Conservation (phyloP, 2,329 filamentous ascomycete species). For the Paraphaeosphaeria sporulosa region DNA sequence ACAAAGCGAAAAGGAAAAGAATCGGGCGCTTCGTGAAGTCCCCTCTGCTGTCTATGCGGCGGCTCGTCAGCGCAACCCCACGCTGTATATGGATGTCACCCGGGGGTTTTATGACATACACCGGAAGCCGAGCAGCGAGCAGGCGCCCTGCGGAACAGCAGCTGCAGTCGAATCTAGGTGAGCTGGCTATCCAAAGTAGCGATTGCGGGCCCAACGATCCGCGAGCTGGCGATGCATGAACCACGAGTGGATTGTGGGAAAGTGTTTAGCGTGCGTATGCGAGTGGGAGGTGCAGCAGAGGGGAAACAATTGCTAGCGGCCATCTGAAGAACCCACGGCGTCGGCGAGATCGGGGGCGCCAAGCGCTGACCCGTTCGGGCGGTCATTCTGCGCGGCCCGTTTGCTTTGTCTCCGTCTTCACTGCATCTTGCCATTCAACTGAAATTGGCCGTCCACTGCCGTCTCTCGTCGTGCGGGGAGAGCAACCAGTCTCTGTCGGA, state of each 20-base stretch:
- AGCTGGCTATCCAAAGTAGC: slow-evolving; percentile 53
- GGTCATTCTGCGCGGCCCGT: too few species aligned
- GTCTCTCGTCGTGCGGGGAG: neutral
- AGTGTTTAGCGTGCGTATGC: slow-evolving; percentile 5
- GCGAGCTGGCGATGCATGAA: slow-evolving; percentile 64
- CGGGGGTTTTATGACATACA: slow-evolving; percentile 20
- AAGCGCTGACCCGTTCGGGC: neutral
- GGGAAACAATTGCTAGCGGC: slow-evolving; percentile 29
- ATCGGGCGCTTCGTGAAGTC: neutral
- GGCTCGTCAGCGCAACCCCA: slow-evolving; percentile 2
- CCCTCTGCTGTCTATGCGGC: slow-evolving; percentile 1
- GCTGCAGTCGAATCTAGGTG: slow-evolving; percentile 13
- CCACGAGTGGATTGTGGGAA: slow-evolving; percentile 24
- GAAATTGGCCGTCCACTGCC: neutral
- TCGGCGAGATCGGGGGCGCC: slow-evolving; percentile 25
- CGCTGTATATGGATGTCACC: neutral
- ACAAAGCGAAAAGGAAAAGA: slow-evolving; percentile 14
- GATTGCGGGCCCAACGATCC: slow-evolving; percentile 57
- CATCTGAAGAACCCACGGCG: neutral
- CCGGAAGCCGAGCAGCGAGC: slow-evolving; percentile 28
- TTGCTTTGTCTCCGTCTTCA: neutral
- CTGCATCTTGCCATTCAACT: neutral
- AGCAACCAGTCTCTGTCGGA: neutral
- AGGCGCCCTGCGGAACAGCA: slow-evolving; percentile 15
- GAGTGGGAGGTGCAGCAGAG: slow-evolving; percentile 18